These are phyloP conservation scores for Rutstroemia sp. DNA, from an alignment of 2,329 filamentous ascomycete species.

Conservation along the genomic window DNA sequence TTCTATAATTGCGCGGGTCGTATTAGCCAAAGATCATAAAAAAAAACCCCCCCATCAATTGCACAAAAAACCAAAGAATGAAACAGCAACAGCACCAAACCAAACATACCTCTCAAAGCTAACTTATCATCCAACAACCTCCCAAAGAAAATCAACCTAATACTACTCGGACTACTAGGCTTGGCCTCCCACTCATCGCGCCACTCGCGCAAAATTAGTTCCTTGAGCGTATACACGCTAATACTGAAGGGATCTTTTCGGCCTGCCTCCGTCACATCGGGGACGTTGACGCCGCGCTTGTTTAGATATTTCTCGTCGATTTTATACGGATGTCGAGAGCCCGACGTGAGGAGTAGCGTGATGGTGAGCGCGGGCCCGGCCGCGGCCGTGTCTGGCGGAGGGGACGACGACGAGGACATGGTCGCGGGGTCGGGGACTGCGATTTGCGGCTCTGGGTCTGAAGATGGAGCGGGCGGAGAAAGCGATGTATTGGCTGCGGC, in stretches of 20 bases:
- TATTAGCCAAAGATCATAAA: no score
- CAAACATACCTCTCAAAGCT: slow-evolving; percentile 64
- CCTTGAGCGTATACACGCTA: slow-evolving; percentile 89
- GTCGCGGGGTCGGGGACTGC: background rate
- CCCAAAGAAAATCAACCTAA: slow-evolving; percentile 86
- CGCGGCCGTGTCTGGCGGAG: background rate
- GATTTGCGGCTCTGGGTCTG: background rate
- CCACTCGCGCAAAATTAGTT: slow-evolving; percentile 91
- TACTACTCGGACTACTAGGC: slow-evolving; percentile 79
- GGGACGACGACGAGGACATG: background rate
- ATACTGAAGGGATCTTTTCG: slow-evolving; percentile 76
- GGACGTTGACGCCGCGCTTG: slow-evolving; percentile 71
- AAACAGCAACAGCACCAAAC: background rate
- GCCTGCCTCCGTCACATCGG: slow-evolving; percentile 52
- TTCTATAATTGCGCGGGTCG: slow-evolving; percentile 41
- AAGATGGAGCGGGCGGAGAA: background rate
- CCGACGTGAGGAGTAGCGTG: slow-evolving; percentile 74
- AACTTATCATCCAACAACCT: slow-evolving; percentile 86
- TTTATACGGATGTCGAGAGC: slow-evolving; percentile 80
- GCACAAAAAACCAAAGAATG: background rate
- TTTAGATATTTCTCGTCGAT: slow-evolving; percentile 80
- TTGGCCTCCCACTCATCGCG: slow-evolving; percentile 83
- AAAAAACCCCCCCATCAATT: no score
- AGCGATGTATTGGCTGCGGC: background rate
- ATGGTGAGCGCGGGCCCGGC: slow-evolving; percentile 55